A percentile compares a stretch with the other conserved stretches of the same genome.
Evolutionary conservation across 78 protist species (phyloP).

Genomic region (Guillardia theta): DNA sequence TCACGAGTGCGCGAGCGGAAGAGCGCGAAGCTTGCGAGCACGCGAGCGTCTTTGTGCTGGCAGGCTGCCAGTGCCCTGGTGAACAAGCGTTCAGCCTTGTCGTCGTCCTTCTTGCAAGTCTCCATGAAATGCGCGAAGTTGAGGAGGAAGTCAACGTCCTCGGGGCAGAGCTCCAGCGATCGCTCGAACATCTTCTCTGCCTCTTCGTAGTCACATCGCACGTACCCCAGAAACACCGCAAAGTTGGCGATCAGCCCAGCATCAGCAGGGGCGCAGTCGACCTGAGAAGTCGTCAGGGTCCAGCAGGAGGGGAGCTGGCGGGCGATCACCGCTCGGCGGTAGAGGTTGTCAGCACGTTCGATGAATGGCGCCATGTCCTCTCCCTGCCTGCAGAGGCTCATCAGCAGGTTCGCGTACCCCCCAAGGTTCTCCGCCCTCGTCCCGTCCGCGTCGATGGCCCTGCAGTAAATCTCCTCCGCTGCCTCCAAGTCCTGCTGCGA

Average conservation of each 20-base stretch:
- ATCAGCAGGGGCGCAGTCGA: background rate
- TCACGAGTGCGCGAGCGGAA: background rate
- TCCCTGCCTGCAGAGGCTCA: background rate
- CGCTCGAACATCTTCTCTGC: background rate
- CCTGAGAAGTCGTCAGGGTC: background rate
- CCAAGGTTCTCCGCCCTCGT: background rate
- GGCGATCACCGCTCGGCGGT: background rate
- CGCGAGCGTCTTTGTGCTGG: background rate
- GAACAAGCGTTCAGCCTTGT: background rate
- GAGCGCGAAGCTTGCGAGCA: background rate
- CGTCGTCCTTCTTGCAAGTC: background rate
- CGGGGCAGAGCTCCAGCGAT: background rate
- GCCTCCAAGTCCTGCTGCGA: background rate
- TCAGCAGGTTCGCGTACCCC: background rate
- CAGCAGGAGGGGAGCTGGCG: background rate
- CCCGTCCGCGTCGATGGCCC: background rate
- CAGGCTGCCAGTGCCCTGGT: background rate
- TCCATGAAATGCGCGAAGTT: background rate
- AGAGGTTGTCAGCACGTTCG: background rate
- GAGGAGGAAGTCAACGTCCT: background rate
- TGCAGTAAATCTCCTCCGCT: background rate
- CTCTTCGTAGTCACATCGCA: background rate
- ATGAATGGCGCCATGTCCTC: background rate
- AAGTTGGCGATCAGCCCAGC: background rate
- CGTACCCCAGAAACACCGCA: background rate